Evolutionary conservation across 139 green algal species (phyloP), one percentile per base, ranked within the genome.

Genomic region (Tetraselmis chui): DNA sequence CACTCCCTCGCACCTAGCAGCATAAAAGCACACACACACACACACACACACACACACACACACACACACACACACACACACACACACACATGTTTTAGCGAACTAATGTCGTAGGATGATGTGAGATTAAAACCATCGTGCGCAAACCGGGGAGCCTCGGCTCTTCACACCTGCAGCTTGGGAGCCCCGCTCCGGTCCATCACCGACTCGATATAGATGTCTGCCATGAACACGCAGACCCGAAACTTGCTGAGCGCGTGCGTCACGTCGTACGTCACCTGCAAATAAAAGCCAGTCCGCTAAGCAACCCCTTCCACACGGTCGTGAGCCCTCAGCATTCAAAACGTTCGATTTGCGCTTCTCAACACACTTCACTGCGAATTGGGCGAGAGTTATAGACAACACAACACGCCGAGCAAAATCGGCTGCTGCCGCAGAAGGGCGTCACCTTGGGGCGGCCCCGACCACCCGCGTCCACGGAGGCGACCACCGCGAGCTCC

Each of bases 181-280:
- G 45, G 45, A 5, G 5, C 11, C 45, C 45, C 45, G 45, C 18
- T 67, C 11, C 11, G 45, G 11, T 5, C 45, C 18, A 67, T 18
- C 11, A 77, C 74, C 2, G n/a, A 22, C 76, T 79, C 76, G n/a
- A 79, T 79, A 29, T 27, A 59, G n/a, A 79, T 79, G 76, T 79
- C 76, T 5, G 28, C 76, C 76, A 79, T 79, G 76, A 79, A 79
- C n/a, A 79, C 28, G 76, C 76, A 28, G 23, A 32, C 28, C 76
- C 76, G 28, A 29, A 25, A 32, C n/a, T 27, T 32, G 28, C 28
- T 32, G 28, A 79, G 28, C 28, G 76, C 76, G 28, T 29, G 76
- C 76, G 76, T 79, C 28, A 32, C 28, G 76, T 79, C 76, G 76
- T 79, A 79, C 5, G 29, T 67, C 11, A 67, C 45, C 45, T 67